Base-by-base conservation (phyloP, 225 moss, liverwort and hornwort genomes). In the Neckera pumila region DNA sequence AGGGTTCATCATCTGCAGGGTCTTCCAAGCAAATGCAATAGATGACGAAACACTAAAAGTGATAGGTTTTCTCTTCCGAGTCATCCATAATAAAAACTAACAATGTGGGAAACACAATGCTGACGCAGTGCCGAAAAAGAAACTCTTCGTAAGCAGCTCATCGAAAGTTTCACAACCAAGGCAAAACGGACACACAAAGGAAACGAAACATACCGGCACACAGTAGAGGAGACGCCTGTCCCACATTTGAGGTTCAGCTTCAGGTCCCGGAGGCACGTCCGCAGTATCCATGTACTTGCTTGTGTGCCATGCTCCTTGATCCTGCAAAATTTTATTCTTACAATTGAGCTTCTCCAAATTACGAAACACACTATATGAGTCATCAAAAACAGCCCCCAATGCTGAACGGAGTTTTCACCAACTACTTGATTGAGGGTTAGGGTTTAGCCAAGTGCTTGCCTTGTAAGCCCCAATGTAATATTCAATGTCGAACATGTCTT, bases 401-500 rank as follows among this genome's bases (percentile, higher is more conserved):
- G 34, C 89, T 58, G 71, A 40, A 86, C 40, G 61, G 49, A 51
- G 76, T 20, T 67, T 61, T 70, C 38, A 45, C 66, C 18, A 47
- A 54, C 30, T 65, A 56, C 62, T 31, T 54, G 43, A n/a, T 47
- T 63, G 45, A 51, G 87, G 25, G 74, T 74, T 82, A 87, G 81
- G 87, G 87, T 73, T 81, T 38, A 73, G 61, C 33, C 81, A 82
- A 31, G 31, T 86, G 81, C 89, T 83, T 89, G 92, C 98, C 96
- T 97, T 96, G 89, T 95, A 99, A 79, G 94, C 96, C 84, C 99
- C 99, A 38, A 96, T 91, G 89, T 94, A 99, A 87, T 96, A 96
- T 76, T 99, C 99, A 51, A 92, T 86, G 87, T 99, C 96, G 77
- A 97, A 94, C 97, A 99, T 99, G 87, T 99, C 97, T 93, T 99